Evolutionary conservation across 306 rosid genomes (phyloP), one percentile per base, ranked within the genome.

Genomic region (Vigna mungo): DNA sequence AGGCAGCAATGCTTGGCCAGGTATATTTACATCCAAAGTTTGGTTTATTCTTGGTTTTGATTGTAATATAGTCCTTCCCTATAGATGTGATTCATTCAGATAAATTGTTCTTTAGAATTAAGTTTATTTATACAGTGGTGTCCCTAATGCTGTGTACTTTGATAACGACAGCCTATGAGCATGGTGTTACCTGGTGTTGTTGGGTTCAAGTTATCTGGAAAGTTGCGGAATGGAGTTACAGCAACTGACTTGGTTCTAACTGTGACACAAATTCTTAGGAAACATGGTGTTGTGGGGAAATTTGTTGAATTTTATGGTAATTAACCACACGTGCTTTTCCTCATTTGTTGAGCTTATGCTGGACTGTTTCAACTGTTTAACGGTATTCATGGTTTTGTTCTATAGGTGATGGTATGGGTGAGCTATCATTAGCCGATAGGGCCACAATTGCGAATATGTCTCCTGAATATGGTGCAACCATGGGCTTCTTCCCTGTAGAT

Each of bases 1-100:
- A 96, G 86, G 94, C 99, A 70, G 86, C 99, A 74, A 95, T 95
- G 99, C 99, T 95, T 89, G 99, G 99, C 63, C 99, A 95, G 97
- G 99, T 95, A 73, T 36, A 69, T 84, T 37, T 71, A 60, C 61
- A 64, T 75, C 68, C 55, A 71, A 41, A 62, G 58, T 46, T 62
- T 52, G 68, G 20, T 25, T 73, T 62, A 71, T 36, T 51, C 70
- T 17, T 58, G 48, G 67, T 49, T 49, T 54, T 70, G 58, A 61
- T 61, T 61, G 14, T 69, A 30, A 61, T 44, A 44, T 44, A 2
- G 12, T 9, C 12, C 13, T 41, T 41, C 12, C 48, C 25, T 6
- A 11, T 44, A 59, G 18, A 61, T 25, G 37, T 39, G 46, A 77
- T 77, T 55, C 56, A 27, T 80, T 66, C 23, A 34, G 58, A 73